Evolutionary conservation across 768 basidiomycete species (phyloP).

Genomic region (Russula foetens): DNA sequence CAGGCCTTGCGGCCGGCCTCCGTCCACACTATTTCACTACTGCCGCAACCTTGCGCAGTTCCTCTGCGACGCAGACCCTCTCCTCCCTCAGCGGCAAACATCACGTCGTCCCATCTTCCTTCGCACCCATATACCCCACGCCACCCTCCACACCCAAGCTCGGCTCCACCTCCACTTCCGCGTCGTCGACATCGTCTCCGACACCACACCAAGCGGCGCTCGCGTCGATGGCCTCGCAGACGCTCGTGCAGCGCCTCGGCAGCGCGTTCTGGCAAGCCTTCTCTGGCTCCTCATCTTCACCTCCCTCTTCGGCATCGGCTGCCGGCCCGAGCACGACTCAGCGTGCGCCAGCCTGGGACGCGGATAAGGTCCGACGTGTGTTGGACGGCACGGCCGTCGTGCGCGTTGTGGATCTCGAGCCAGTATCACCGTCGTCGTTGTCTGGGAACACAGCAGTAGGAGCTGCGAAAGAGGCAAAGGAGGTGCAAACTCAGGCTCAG

Average conservation of each 20-base stretch:
- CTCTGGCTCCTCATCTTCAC: constrained; percentile 37
- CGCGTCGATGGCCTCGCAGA: constrained; percentile 74
- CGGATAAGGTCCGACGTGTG: constrained; percentile 74
- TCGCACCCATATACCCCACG: constrained; percentile 30
- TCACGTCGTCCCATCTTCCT: neutral
- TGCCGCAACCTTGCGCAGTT: constrained; percentile 12
- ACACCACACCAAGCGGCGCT: constrained; percentile 41
- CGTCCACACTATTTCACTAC: constrained; percentile 35
- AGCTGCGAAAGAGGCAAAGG: neutral
- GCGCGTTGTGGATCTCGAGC: constrained; percentile 68
- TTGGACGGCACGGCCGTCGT: constrained; percentile 79
- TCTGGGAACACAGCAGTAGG: neutral
- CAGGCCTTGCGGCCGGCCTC: constrained; percentile 26
- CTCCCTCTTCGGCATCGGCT: neutral
- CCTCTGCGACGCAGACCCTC: too few relatives aligned
- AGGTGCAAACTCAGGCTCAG: neutral
- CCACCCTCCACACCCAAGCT: constrained; percentile 39
- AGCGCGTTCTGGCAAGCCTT: constrained; percentile 88
- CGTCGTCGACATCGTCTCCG: constrained; percentile 28
- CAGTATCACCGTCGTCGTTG: constrained; percentile 15
- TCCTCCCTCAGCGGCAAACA: constrained; percentile 43
- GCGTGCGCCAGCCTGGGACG: constrained; percentile 35
- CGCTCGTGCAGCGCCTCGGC: constrained; percentile 61
- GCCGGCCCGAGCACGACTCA: neutral
- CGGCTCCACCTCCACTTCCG: constrained; percentile 22